Conservation (phyloP, 2,329 filamentous ascomycete genomes). For the Scortechinia acanthostroma region DNA sequence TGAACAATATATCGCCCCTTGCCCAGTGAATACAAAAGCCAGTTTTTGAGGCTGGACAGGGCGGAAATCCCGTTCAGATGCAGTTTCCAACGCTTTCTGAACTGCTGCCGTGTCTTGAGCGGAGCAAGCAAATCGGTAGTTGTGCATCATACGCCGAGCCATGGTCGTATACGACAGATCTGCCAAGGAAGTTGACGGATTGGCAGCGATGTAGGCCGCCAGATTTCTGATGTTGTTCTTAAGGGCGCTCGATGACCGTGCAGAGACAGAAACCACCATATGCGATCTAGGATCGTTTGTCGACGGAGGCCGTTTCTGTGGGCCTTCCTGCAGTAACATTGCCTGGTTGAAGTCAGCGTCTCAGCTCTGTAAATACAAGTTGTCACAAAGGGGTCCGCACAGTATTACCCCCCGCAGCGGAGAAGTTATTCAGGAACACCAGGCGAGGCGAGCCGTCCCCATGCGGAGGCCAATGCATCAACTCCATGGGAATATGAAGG, state of each 20-base stretch:
- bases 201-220: constrained; percentile 27
- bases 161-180: constrained; percentile 46
- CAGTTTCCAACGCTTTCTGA: too few species aligned
- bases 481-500: not conserved
- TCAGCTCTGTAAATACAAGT: constrained; percentile 25
- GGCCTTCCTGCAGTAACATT: too few species aligned
- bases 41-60: too few species aligned
- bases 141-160: constrained; percentile 29
- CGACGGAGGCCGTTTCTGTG: too few species aligned
- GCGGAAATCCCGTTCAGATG: too few species aligned
- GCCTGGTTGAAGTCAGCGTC: constrained; percentile 18
- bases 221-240: constrained; percentile 30
- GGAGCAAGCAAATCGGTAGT: constrained; percentile 8
- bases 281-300: constrained; percentile 40
- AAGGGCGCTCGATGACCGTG: constrained; percentile 29
- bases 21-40: not conserved
- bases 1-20: not conserved
- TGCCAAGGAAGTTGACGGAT: constrained; percentile 25
- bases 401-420: constrained; percentile 40
- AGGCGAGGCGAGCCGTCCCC: not conserved
- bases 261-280: constrained; percentile 49
- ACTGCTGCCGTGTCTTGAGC: too few species aligned
- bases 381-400: constrained; percentile 32
- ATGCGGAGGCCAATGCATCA: not conserved
- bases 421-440: constrained; percentile 7